Conservation (phyloP, 2,329 filamentous ascomycete genomes). For the Arthrobotrys iridis region DNA sequence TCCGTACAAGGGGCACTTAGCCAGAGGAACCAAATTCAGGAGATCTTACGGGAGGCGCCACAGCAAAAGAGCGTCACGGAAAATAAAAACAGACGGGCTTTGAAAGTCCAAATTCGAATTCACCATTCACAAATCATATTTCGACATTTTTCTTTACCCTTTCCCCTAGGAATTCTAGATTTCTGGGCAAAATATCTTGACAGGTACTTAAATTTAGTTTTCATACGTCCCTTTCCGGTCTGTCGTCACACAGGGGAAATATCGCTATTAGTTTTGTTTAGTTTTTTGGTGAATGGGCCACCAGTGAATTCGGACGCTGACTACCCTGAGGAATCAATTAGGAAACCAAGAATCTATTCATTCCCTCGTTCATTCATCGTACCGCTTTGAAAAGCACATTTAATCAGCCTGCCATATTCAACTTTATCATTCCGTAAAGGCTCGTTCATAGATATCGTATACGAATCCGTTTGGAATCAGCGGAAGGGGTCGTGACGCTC, state of each 20-base stretch:
- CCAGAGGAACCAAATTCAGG: constrained; percentile 34
- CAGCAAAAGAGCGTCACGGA: constrained; percentile 10
- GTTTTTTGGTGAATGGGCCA: neutral
- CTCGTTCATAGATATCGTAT: constrained; percentile 6
- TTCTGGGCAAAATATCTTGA: constrained; percentile 43
- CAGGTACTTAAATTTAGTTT: constrained; percentile 5
- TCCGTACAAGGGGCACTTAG: constrained; percentile 28
- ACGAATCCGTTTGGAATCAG: constrained; percentile 22
- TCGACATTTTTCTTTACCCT: constrained; percentile 24
- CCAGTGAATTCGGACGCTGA: neutral
- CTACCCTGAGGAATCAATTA: constrained; percentile 1
- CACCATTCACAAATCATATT: constrained; percentile 25
- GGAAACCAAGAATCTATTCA: no score
- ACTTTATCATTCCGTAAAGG: neutral
- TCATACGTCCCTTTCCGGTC: neutral
- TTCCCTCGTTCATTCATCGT: constrained; percentile 19
- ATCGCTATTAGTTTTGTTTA: constrained; percentile 7
- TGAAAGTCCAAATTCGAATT: constrained; percentile 15
- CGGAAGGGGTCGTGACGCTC: neutral
- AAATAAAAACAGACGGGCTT: constrained; percentile 16
- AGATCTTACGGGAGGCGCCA: constrained; percentile 39
- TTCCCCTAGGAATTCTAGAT: constrained; percentile 29
- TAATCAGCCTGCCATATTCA: constrained; percentile 15
- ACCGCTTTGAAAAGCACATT: constrained; percentile 25
- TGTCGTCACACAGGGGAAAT: neutral